Base-by-base conservation (phyloP, 2,329 filamentous ascomycete genomes). In the Penicillium sclerotiorum region DNA sequence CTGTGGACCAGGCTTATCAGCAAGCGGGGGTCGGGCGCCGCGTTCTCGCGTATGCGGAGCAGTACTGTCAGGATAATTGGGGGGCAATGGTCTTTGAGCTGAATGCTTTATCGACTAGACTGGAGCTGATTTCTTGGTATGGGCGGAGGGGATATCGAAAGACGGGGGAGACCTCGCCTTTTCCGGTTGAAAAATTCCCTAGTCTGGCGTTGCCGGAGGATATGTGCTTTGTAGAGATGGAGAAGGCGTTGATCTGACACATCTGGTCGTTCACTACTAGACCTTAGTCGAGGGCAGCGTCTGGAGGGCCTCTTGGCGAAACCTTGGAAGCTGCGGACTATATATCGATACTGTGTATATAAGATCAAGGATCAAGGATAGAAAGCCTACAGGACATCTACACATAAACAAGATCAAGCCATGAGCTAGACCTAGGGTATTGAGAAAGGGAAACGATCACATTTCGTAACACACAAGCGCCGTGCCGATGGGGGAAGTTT, bases 101-200 rank as follows among this genome's bases (percentile, higher is more conserved):
- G 7, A 58, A 69, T 45, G 63, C 63, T 8, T 53, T 69, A 21
- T 66, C 63, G 6, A 62, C 58, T 20, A 66, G 67, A 6, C 42
- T 52, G 27, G 51, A 47, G 11, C 57, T 69, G 23, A 62, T 68
- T 13, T 36, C 50, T 13, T 70, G 67, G 67, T 69, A 70, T 42
- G 47, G 45, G 27, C 60, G 64, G 17, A 57, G 60, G 8, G 66
- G 66, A 8, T 69, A 66, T 44, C 45, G 20, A 12, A 39, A 52
- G 43, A 66, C 58, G 0, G 64, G 62, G 4, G 56, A 65, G 18
- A 51, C 50, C 9, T 45, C 46, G 22, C 53, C 52, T 8, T 62
- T 67, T 35, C 62, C 58, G 8, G 45, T 42, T 3, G 60, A 65
- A 22, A 49, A 30, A 15, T 57, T 54, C n/a, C 44, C 35, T 8